Percentiles rank a stretch among this genome's conserved stretches.
These are phyloP conservation scores for Waltergamsia citrina DNA, from an alignment of 2,329 filamentous ascomycete genomes.

Conservation along the genomic window DNA sequence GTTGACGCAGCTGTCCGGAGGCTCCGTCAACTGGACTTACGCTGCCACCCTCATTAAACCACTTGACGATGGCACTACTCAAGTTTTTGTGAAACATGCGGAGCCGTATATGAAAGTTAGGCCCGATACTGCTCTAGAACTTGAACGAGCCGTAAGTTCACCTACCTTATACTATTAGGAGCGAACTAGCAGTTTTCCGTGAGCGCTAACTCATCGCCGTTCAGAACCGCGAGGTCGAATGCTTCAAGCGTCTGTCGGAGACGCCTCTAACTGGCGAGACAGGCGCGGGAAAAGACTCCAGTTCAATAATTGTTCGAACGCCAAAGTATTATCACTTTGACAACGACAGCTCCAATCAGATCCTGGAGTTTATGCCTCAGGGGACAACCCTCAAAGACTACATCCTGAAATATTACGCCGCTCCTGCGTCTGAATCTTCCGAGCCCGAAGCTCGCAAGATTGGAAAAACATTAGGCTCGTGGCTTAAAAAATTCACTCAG, in stretches of 20 bases:
- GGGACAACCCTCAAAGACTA: slow-evolving; percentile 41
- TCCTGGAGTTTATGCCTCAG: slow-evolving; percentile 41
- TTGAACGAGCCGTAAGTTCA: no score
- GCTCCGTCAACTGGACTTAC: slow-evolving; percentile 50
- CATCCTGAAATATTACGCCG: slow-evolving; percentile 24
- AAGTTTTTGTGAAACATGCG: slow-evolving; percentile 47
- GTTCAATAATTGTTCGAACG: no score
- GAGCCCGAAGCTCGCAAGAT: slow-evolving; percentile 27
- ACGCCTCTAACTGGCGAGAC: no score
- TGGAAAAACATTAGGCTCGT: slow-evolving; percentile 37
- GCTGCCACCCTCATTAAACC: slow-evolving; percentile 31
- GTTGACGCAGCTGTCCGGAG: slow-evolving; percentile 31
- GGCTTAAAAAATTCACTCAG: slow-evolving; percentile 42
- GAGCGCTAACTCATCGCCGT: no score
- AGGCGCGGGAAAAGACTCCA: no score
- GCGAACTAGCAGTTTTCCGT: no score
- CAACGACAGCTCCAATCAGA: slow-evolving; percentile 34
- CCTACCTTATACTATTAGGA: no score
- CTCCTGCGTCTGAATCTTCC: slow-evolving; percentile 17
- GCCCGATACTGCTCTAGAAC: no score
- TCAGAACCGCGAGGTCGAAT: no score
- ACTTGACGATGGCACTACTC: slow-evolving; percentile 32
- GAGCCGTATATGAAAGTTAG: no score
- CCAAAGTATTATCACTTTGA: slow-evolving; percentile 39
- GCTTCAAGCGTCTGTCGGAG: no score